Base-by-base conservation (phyloP, 2,329 filamentous ascomycete genomes). In the Alternaria arborescens region DNA sequence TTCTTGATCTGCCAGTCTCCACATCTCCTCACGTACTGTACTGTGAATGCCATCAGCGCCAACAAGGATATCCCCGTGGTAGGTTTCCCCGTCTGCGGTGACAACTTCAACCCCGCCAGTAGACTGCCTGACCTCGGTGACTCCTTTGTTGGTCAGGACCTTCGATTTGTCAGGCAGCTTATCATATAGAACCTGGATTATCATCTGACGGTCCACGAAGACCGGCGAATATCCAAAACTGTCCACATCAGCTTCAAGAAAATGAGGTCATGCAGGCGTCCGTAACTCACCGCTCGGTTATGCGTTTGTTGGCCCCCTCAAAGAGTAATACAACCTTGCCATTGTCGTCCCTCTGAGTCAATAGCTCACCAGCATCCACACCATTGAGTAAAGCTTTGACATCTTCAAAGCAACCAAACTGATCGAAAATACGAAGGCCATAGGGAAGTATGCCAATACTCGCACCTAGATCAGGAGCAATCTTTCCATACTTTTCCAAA, bases 31-130 rank as follows among this genome's bases (percentile, higher is more conserved):
- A 10, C 65, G 44, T 2, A 68, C 57, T 3, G 32, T 46, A 43
- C 67, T 70, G 34, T 69, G 68, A 2, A 67, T 51, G 2, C 68
- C 68, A 41, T 71, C 68, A 0, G 62, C 64, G 12, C 69, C 66
- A 14, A 70, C 44, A 8, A 70, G 24, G 4, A 71, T 32, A 16
- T 65, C 62, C 3, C 64, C 69, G 5, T 6, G 30, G 41, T 48
- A 55, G 0, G 6, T 46, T 1, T 53, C 42, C 26, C 68, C 67
- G 41, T 65, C 64, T 3, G 20, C 28, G 8, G 59, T 65, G 22
- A 14, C 41, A 8, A 70, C 65, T 1, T 24, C 18, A 1, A 72
- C 38, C 4, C 11, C 2, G 8, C 43, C 8, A 5, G 14, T 7
- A 2, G 20, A 28, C 11, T 51, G 34, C 7, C 36, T 14, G 8